Evolutionary conservation across 129 eudicot genomes (phyloP).

Genomic region (Tagetes patula): DNA sequence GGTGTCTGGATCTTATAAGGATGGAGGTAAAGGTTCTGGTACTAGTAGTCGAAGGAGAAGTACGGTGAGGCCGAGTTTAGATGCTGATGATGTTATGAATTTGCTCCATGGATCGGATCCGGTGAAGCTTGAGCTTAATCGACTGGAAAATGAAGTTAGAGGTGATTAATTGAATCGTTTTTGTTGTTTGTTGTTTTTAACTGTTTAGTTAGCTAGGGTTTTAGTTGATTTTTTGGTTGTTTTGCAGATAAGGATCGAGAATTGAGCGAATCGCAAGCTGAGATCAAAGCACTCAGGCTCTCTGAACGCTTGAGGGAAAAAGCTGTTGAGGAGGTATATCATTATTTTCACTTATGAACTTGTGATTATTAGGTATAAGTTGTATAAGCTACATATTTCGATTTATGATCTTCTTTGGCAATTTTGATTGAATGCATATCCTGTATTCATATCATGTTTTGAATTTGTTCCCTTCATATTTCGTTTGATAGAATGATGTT

Average conservation of each 20-base stretch:
- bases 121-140: slow-evolving; percentile 91
- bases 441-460: slow-evolving; percentile 2
- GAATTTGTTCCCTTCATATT: slow-evolving; percentile 13
- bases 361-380: neutral
- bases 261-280: slow-evolving; percentile 69
- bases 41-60: slow-evolving; percentile 53
- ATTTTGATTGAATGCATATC: slow-evolving; percentile 14
- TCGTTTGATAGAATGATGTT: slow-evolving; percentile 21
- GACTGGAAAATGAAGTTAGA: slow-evolving; percentile 93
- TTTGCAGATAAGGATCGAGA: slow-evolving; percentile 78
- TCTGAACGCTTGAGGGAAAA: slow-evolving; percentile 79
- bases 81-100: slow-evolving; percentile 72
- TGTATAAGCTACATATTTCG: neutral
- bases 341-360: neutral
- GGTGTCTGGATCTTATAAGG: slow-evolving; percentile 55
- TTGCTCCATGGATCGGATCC: slow-evolving; percentile 98
- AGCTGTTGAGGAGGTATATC: slow-evolving; percentile 81
- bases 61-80: slow-evolving; percentile 71
- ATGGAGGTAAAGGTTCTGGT: slow-evolving; percentile 39
- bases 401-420: neutral
- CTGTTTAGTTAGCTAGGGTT: slow-evolving; percentile 8
- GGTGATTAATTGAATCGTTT: slow-evolving; percentile 43
- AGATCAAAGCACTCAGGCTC: slow-evolving; percentile 68
- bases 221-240: slow-evolving; percentile 10
- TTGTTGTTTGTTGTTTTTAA: slow-evolving; percentile 13